Conservation (phyloP, 2,329 filamentous ascomycete species). For the Stachybotrys chartarum region DNA sequence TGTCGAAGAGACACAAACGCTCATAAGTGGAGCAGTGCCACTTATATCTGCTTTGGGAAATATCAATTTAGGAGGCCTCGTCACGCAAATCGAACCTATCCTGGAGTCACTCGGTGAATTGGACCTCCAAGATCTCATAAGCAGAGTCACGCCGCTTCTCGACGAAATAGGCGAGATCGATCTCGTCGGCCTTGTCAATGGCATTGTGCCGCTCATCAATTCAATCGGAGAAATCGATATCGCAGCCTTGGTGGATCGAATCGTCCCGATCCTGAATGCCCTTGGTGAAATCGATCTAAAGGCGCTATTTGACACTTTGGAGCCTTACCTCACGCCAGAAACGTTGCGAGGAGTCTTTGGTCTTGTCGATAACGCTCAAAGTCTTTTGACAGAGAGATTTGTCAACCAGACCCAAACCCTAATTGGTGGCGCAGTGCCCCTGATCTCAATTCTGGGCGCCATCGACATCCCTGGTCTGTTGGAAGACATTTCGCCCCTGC, state of each 20-base stretch:
- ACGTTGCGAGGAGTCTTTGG: conserved; percentile 26
- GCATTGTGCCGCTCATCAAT: conserved; percentile 23
- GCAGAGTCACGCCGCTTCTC: conserved; percentile 20
- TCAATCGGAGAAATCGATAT: conserved; percentile 20
- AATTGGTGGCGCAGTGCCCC: conserved; percentile 27
- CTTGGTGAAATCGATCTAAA: conserved; percentile 24
- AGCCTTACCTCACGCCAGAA: conserved; percentile 25
- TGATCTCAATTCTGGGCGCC: conserved; percentile 24
- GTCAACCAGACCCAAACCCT: conserved; percentile 33
- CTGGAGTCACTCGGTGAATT: conserved; percentile 23
- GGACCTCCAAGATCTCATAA: conserved; percentile 23
- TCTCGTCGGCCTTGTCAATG: conserved; percentile 17
- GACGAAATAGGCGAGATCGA: conserved; percentile 21
- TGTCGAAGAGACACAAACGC: conserved; percentile 19
- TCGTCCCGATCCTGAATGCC: conserved; percentile 19
- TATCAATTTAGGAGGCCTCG: conserved; percentile 25
- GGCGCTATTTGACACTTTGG: conserved; percentile 22
- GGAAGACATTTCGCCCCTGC: conserved; percentile 25
- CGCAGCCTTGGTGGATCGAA: conserved; percentile 14
- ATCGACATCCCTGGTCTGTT: conserved; percentile 31
- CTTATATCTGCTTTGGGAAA: conserved; percentile 25
- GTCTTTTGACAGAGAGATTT: conserved; percentile 28
- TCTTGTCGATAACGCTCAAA: conserved; percentile 27
- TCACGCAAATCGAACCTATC: conserved; percentile 20
- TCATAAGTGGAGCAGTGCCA: conserved; percentile 27